phyloP scores from a whole-genome alignment of 345 rosid species.

The Brassica incana region DNA sequence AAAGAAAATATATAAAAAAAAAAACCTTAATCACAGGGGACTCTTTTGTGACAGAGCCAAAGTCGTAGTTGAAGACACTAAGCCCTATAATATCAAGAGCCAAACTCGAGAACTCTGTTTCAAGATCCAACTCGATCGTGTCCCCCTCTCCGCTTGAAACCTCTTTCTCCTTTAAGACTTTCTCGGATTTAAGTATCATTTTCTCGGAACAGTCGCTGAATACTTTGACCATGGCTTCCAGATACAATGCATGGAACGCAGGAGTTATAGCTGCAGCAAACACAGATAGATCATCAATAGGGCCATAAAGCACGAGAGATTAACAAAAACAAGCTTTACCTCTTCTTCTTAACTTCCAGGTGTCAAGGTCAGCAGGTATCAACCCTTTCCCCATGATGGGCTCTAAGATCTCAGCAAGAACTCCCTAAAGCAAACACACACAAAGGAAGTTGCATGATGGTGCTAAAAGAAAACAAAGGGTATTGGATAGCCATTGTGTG shows the following conservation, averaged over 20 bases:
- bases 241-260: slow-evolving; percentile 74
- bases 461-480: neutral
- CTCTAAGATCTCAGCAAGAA: slow-evolving; percentile 95
- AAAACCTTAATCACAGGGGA: slow-evolving; percentile 91
- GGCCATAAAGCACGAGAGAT: neutral
- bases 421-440: slow-evolving; percentile 56
- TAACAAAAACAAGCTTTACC: slow-evolving; percentile 45
- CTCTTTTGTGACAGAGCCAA: slow-evolving; percentile 90
- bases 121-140: slow-evolving; percentile 72
- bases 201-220: slow-evolving; percentile 77
- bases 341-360: slow-evolving; percentile 96
- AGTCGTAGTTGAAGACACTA: slow-evolving; percentile 89
- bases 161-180: slow-evolving; percentile 52
- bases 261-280: slow-evolving; percentile 79
- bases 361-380: slow-evolving; percentile 91
- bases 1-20: neutral
- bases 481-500: too few relatives aligned
- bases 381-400: slow-evolving; percentile 99
- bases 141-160: slow-evolving; percentile 43
- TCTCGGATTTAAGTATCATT: slow-evolving; percentile 70
- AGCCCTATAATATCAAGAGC: slow-evolving; percentile 97
- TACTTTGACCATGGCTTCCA: slow-evolving; percentile 87
- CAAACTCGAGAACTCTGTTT: slow-evolving; percentile 91
- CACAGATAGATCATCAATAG: neutral
- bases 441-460: neutral